These are phyloP conservation scores for Harringtonia lauricola DNA, from an alignment of 2,329 filamentous ascomycete species.

Conservation along the genomic window DNA sequence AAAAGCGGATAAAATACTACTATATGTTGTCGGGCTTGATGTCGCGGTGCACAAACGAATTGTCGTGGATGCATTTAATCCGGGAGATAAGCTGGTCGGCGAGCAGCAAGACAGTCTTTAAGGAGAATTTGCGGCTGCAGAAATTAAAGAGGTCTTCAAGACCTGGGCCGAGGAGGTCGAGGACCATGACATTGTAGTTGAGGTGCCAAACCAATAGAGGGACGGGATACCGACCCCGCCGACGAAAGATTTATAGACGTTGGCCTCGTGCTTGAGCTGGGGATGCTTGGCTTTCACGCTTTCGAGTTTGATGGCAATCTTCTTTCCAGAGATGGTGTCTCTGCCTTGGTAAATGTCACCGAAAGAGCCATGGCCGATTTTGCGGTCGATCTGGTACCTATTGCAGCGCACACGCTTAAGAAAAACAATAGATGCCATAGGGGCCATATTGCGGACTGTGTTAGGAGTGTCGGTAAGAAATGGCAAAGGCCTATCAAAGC, in stretches of 20 bases:
- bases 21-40: slow-evolving; percentile 99
- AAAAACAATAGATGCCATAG: no score
- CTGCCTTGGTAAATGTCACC: slow-evolving; percentile 98
- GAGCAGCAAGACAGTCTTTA: slow-evolving; percentile 94
- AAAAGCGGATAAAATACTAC: no score
- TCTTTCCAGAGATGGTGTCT: slow-evolving; percentile 98
- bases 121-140: slow-evolving; percentile 98
- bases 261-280: slow-evolving; percentile 96
- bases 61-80: slow-evolving; percentile 99
- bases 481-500: no score
- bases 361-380: slow-evolving; percentile 96
- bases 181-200: slow-evolving; percentile 99
- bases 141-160: slow-evolving; percentile 99
- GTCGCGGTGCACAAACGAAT: slow-evolving; percentile 98
- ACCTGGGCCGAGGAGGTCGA: slow-evolving; percentile 89
- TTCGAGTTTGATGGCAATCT: slow-evolving; percentile 99
- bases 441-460: no score
- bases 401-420: slow-evolving; percentile 94
- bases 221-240: slow-evolving; percentile 97
- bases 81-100: slow-evolving; percentile 98
- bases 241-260: slow-evolving; percentile 81
- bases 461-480: no score
- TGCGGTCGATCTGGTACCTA: slow-evolving; percentile 98
- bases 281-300: slow-evolving; percentile 99
- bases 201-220: slow-evolving; percentile 98